phyloP scores from a whole-genome alignment of 1,284 basidiomycete genomes.

The Irpex sp. region DNA sequence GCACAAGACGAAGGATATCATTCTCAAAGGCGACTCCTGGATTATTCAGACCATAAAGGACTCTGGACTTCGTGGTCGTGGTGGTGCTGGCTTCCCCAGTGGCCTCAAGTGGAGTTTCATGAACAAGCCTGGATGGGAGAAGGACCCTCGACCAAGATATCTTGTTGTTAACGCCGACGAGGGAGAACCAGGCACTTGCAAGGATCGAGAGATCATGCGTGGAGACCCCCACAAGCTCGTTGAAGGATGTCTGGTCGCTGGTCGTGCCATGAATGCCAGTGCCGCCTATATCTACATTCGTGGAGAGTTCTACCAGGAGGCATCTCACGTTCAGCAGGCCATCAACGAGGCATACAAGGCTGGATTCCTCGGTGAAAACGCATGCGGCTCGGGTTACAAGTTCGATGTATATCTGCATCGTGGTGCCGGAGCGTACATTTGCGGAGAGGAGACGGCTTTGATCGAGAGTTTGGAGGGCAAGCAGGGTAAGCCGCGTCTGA shows the following conservation, averaged over 20 bases:
- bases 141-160: constrained; percentile 90
- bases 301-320: constrained; percentile 97
- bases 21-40: constrained; percentile 95
- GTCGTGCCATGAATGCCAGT: constrained; percentile 96
- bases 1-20: constrained; percentile 96
- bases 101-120: constrained; percentile 99
- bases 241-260: constrained; percentile 96
- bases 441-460: constrained; percentile 97
- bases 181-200: constrained; percentile 98
- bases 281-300: constrained; percentile 99
- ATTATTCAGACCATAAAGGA: constrained; percentile 97
- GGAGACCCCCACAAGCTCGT: constrained; percentile 98
- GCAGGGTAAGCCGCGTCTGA: constrained; percentile 96
- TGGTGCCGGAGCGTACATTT: constrained; percentile 97
- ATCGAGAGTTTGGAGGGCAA: constrained; percentile 98
- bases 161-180: constrained; percentile 98
- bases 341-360: constrained; percentile 94
- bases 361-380: constrained; percentile 90
- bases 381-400: constrained; percentile 88
- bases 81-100: constrained; percentile 96
- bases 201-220: constrained; percentile 97
- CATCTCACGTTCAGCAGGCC: constrained; percentile 89
- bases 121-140: constrained; percentile 99
- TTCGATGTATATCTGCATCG: constrained; percentile 98
- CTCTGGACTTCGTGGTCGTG: constrained; percentile 93